Percentiles rank a stretch among this genome's conserved stretches.
phyloP scores from a whole-genome alignment of 2,329 filamentous ascomycete genomes.

The Erysiphe pulchra region DNA sequence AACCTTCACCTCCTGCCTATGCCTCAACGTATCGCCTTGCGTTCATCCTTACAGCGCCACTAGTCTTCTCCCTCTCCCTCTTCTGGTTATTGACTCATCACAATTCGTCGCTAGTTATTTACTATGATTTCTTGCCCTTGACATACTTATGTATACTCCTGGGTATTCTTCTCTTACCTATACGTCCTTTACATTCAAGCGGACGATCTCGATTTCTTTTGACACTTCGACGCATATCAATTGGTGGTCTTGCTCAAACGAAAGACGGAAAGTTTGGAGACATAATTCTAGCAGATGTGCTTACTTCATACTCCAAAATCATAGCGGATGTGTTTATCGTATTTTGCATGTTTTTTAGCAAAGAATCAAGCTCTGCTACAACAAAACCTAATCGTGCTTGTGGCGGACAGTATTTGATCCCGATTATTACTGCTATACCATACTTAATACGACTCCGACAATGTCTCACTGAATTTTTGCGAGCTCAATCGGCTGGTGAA shows the following conservation, averaged over 20 bases:
- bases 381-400: slow-evolving; percentile 58
- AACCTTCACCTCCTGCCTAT: slow-evolving; percentile 46
- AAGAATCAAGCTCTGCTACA: slow-evolving; percentile 41
- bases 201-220: slow-evolving; percentile 53
- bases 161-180: slow-evolving; percentile 44
- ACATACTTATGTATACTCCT: slow-evolving; percentile 51
- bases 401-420: slow-evolving; percentile 55
- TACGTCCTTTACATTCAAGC: slow-evolving; percentile 40
- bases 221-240: slow-evolving; percentile 49
- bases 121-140: slow-evolving; percentile 69
- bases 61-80: slow-evolving; percentile 43
- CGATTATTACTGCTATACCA: slow-evolving; percentile 60
- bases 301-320: slow-evolving; percentile 87
- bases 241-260: slow-evolving; percentile 68
- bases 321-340: slow-evolving; percentile 73
- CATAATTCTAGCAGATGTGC: slow-evolving; percentile 72
- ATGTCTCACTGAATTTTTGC: slow-evolving; percentile 67
- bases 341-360: slow-evolving; percentile 68
- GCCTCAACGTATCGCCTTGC: slow-evolving; percentile 70
- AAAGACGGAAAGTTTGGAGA: slow-evolving; percentile 88
- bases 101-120: slow-evolving; percentile 39
- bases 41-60: slow-evolving; percentile 44
- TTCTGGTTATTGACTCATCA: slow-evolving; percentile 69
- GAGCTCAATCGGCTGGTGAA: slow-evolving; percentile 32
- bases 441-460: slow-evolving; percentile 72